These are phyloP conservation scores for Quercus tomentella DNA, from an alignment of 331 rosid genomes.

Conservation along the genomic window DNA sequence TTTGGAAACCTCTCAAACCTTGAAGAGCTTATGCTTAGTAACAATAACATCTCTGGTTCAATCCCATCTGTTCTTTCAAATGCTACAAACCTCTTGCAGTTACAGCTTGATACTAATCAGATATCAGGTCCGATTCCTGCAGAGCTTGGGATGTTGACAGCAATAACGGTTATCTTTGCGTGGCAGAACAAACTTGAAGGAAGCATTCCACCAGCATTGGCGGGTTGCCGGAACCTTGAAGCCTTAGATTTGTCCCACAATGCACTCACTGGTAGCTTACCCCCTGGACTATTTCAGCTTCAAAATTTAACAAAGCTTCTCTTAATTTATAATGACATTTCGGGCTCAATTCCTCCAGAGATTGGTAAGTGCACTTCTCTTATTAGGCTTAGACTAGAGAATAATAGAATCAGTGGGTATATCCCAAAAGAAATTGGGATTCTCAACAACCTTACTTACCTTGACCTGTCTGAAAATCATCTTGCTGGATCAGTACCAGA, in stretches of 20 bases:
- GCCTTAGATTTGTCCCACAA: slow-evolving; percentile 84
- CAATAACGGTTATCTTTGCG: slow-evolving; percentile 54
- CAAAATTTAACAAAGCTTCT: slow-evolving; percentile 75
- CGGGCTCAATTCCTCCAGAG: slow-evolving; percentile 62
- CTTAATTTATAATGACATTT: slow-evolving; percentile 63
- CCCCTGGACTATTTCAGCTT: slow-evolving; percentile 62
- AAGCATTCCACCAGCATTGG: slow-evolving; percentile 55
- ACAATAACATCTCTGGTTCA: slow-evolving; percentile 71
- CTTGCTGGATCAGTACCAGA: slow-evolving; percentile 59
- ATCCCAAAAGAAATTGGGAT: slow-evolving; percentile 66
- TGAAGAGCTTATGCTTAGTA: slow-evolving; percentile 80
- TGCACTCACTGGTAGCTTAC: slow-evolving; percentile 58
- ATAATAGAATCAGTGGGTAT: slow-evolving; percentile 63
- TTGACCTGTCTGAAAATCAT: slow-evolving; percentile 70
- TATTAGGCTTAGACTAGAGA: slow-evolving; percentile 51
- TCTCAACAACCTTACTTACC: slow-evolving; percentile 53
- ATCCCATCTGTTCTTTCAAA: slow-evolving; percentile 58
- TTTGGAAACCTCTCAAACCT: slow-evolving; percentile 58
- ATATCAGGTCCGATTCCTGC: slow-evolving; percentile 70
- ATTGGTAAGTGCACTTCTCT: slow-evolving; percentile 70
- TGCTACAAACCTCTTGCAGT: slow-evolving; percentile 56
- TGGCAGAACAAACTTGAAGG: slow-evolving; percentile 91
- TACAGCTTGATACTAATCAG: slow-evolving; percentile 74
- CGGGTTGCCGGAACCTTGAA: slow-evolving; percentile 53
- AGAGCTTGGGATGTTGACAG: slow-evolving; percentile 55